Conservation (phyloP, 148 eudicot species). For the Fallopia convolvulus region DNA sequence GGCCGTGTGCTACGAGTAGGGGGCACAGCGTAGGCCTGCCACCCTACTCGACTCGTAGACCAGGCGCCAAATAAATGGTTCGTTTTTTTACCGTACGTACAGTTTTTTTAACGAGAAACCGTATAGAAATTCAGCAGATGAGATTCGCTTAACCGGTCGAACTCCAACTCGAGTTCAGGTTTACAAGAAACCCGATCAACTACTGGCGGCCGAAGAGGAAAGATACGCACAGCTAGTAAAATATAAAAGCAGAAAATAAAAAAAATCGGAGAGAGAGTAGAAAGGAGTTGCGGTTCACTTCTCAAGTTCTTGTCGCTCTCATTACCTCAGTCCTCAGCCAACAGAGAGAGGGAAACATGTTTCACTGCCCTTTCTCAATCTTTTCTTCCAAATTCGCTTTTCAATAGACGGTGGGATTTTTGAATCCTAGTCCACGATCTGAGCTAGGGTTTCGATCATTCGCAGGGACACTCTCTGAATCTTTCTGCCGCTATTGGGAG, state of each 20-base stretch:
- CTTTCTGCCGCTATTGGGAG: not conserved
- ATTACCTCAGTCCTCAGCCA: not conserved
- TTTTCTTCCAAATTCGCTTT: not conserved
- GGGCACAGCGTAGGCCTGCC: too few relatives aligned
- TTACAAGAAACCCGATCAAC: slow-evolving; percentile 1
- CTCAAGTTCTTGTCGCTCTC: slow-evolving; percentile 4
- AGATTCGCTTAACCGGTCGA: not conserved
- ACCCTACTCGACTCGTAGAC: too few relatives aligned
- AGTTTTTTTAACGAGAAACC: too few relatives aligned
- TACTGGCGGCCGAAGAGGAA: not conserved
- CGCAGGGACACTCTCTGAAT: too few relatives aligned
- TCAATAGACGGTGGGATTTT: not conserved
- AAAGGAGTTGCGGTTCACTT: not conserved
- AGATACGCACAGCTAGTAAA: not conserved
- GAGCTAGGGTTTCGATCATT: slow-evolving; percentile 3
- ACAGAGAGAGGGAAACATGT: not conserved
- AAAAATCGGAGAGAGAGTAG: not conserved
- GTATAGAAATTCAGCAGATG: too few relatives aligned
- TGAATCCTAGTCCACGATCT: slow-evolving; percentile 7
- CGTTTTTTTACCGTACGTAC: too few relatives aligned
- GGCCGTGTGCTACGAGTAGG: too few relatives aligned
- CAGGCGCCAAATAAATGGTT: too few relatives aligned
- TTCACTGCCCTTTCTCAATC: not conserved
- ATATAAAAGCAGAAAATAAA: not conserved
- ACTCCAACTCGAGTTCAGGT: not conserved